These are phyloP conservation scores for Mortierella sp. DNA, from an alignment of 371 early-diverging fungal species.

Conservation along the genomic window DNA sequence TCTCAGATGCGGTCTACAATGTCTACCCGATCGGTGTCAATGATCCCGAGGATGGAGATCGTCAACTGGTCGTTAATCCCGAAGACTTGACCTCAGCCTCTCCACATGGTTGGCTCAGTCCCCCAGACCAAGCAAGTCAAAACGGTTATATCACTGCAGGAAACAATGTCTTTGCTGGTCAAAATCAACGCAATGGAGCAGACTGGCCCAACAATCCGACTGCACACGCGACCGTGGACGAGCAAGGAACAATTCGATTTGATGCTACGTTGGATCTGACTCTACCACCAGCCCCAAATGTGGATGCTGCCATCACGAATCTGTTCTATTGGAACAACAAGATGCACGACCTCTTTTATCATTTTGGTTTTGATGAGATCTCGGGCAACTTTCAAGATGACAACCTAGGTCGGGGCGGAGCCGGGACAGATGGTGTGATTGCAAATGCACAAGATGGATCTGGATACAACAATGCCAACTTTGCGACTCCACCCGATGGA, in stretches of 20 bases:
- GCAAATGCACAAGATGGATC: constrained; percentile 96
- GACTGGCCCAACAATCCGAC: constrained; percentile 81
- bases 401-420: constrained; percentile 87
- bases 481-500: constrained; percentile 98
- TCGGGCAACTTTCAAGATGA: constrained; percentile 97
- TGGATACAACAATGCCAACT: constrained; percentile 93
- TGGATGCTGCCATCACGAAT: constrained; percentile 92
- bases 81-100: constrained; percentile 71
- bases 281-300: constrained; percentile 74
- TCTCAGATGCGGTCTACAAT: constrained; percentile 74
- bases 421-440: constrained; percentile 86
- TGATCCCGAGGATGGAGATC: constrained; percentile 81
- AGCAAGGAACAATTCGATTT: constrained; percentile 69
- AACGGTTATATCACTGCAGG: constrained; percentile 80
- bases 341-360: constrained; percentile 86
- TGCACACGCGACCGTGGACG: constrained; percentile 68
- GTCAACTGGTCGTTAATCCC: constrained; percentile 77
- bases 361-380: constrained; percentile 94
- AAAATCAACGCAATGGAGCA: constrained; percentile 71
- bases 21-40: constrained; percentile 90
- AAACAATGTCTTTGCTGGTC: constrained; percentile 81
- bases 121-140: constrained; percentile 52
- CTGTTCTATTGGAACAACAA: constrained; percentile 94
- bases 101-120: constrained; percentile 83
- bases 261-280: constrained; percentile 79